Conservation (phyloP, 2,329 filamentous ascomycete species). For the Fusarium transvaalense region DNA sequence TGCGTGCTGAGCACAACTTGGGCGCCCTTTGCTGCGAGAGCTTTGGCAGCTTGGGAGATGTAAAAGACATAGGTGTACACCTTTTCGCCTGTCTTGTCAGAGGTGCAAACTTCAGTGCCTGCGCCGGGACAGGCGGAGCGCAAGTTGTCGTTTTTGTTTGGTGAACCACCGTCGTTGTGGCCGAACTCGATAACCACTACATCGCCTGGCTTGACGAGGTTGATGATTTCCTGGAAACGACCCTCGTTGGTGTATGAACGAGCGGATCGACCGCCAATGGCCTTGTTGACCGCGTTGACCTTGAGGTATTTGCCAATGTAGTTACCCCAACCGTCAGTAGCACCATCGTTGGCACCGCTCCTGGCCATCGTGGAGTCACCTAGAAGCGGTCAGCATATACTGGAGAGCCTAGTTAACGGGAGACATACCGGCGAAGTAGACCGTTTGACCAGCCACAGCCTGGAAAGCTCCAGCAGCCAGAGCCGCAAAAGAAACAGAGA, state of each 20-base stretch:
- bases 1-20: conserved; percentile 69
- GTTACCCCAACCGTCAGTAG: conserved; percentile 70
- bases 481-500: conserved; percentile 31
- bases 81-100: conserved; percentile 55
- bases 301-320: conserved; percentile 65
- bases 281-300: conserved; percentile 68
- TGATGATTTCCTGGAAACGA: conserved; percentile 70
- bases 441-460: conserved; percentile 22
- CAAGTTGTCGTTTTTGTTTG: conserved; percentile 68
- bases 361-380: conserved; percentile 72
- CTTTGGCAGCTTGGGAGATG: conserved; percentile 66
- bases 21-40: conserved; percentile 68
- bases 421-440: conserved; percentile 61
- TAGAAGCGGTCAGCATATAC: not conserved
- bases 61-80: conserved; percentile 73
- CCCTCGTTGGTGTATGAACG: conserved; percentile 76
- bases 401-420: rapidly evolving
- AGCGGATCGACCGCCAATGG: conserved; percentile 74
- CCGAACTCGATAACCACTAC: conserved; percentile 79
- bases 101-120: conserved; percentile 65
- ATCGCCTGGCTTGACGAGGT: conserved; percentile 67
- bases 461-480: conserved; percentile 37
- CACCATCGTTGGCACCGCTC: conserved; percentile 56
- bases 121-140: conserved; percentile 70
- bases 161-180: conserved; percentile 76